Conservation (phyloP, 352 stramenopile species). For the Pythium diclinum region DNA sequence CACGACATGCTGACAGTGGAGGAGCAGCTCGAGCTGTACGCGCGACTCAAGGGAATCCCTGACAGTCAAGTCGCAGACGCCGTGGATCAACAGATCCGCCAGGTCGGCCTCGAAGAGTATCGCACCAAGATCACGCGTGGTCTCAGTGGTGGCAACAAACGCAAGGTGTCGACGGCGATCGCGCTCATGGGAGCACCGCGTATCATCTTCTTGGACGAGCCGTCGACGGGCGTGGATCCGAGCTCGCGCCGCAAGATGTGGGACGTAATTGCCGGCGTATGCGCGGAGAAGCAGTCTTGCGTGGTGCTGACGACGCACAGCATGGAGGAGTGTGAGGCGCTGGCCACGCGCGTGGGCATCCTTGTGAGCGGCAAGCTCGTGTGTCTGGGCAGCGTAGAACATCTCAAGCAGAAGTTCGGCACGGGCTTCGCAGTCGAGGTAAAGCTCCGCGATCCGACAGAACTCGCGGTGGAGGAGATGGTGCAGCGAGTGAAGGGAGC, state of each 20-base stretch:
- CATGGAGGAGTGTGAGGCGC: constrained; percentile 81
- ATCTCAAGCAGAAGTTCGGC: constrained; percentile 96
- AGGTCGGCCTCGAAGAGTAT: constrained; percentile 37
- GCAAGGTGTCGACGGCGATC: constrained; percentile 95
- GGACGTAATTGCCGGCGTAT: constrained; percentile 83
- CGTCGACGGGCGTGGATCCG: constrained; percentile 86
- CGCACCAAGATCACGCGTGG: constrained; percentile 34
- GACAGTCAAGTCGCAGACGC: constrained; percentile 18
- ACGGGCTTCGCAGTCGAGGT: constrained; percentile 91
- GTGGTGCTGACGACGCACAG: constrained; percentile 76
- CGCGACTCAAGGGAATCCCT: constrained; percentile 56
- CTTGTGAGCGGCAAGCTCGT: constrained; percentile 57
- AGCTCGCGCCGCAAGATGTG: constrained; percentile 86
- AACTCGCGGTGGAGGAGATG: constrained; percentile 7
- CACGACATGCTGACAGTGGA: constrained; percentile 82
- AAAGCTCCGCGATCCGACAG: constrained; percentile 40
- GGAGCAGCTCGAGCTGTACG: constrained; percentile 84
- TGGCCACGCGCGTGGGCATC: constrained; percentile 69
- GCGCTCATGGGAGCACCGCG: constrained; percentile 91
- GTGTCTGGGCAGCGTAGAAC: constrained; percentile 83
- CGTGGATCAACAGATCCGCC: constrained; percentile 35
- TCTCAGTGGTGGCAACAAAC: constrained; percentile 89
- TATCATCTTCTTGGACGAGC: constrained; percentile 93
- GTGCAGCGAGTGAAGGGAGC: no score
- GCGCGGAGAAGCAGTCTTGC: constrained; percentile 33